Evolutionary conservation across 1,139 yeast species (phyloP).

Genomic region (Suhomyces bolitotheri): DNA sequence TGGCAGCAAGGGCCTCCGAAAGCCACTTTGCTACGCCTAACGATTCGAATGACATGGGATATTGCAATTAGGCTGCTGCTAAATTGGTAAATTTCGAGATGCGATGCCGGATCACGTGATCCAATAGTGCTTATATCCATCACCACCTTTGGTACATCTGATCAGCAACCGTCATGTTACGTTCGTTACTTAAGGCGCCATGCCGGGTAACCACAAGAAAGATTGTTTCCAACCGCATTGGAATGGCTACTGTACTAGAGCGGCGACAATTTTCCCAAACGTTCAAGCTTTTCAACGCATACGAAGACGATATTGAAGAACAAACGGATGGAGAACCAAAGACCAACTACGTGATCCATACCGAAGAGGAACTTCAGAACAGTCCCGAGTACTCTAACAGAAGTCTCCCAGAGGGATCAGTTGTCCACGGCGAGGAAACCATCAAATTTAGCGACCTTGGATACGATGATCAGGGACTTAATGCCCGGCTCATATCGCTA

Average conservation of each 20-base stretch:
- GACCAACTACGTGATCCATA: slow-evolving; percentile 11
- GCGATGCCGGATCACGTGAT: slow-evolving; percentile 5
- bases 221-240: too few species aligned
- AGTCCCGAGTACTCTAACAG: slow-evolving; percentile 3
- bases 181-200: too few species aligned
- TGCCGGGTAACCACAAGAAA: too few species aligned
- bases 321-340: background rate
- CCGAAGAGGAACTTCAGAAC: slow-evolving; percentile 4
- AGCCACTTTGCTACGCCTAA: slow-evolving; percentile 89
- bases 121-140: too few species aligned
- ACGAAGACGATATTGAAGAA: too few species aligned
- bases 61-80: background rate
- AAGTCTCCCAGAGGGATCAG: background rate
- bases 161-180: too few species aligned
- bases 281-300: too few species aligned
- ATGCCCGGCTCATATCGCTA: slow-evolving; percentile 26
- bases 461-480: slow-evolving; percentile 24
- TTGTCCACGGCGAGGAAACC: slow-evolving; percentile 6
- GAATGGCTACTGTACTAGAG: too few species aligned
- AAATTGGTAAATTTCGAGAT: slow-evolving; percentile 2
- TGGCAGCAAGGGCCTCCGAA: slow-evolving; percentile 71
- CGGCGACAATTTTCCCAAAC: too few species aligned
- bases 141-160: slow-evolving; percentile 4
- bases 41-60: slow-evolving; percentile 49
- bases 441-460: slow-evolving; percentile 24